Conservation (phyloP, 2,329 filamentous ascomycete genomes). For the Colletotrichum coccodes region DNA sequence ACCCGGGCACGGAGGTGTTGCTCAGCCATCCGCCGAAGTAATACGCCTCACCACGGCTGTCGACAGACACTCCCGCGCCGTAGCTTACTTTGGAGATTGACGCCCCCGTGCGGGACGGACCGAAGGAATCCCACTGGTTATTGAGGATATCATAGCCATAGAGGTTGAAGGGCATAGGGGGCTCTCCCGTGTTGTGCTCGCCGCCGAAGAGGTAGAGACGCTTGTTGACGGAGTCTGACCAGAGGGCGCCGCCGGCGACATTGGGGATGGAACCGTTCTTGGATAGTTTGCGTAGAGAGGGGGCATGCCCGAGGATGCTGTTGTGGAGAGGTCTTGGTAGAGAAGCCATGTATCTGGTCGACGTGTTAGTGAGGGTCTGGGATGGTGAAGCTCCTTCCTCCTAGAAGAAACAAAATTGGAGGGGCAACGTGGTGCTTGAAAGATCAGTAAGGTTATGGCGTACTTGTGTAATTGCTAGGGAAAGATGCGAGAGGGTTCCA, state of each 20-base stretch:
- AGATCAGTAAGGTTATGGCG: slow-evolving; percentile 36
- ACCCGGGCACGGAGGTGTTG: slow-evolving; percentile 61
- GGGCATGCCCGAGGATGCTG: slow-evolving; percentile 57
- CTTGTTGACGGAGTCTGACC: slow-evolving; percentile 71
- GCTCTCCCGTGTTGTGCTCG: slow-evolving; percentile 53
- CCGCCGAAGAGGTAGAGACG: slow-evolving; percentile 72
- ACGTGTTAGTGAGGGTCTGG: not conserved
- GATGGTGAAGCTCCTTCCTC: not conserved
- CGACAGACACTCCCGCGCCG: slow-evolving; percentile 65
- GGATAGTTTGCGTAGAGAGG: slow-evolving; percentile 64
- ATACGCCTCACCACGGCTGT: slow-evolving; percentile 65
- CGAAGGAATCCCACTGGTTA: slow-evolving; percentile 64
- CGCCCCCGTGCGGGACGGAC: slow-evolving; percentile 43
- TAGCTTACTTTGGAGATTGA: slow-evolving; percentile 60
- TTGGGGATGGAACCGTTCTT: slow-evolving; percentile 68
- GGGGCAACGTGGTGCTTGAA: not conserved
- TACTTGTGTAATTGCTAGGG: slow-evolving; percentile 66
- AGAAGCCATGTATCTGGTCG: slow-evolving; percentile 61
- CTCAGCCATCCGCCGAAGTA: slow-evolving; percentile 73
- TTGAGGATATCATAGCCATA: slow-evolving; percentile 68
- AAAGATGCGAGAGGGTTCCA: slow-evolving; percentile 61
- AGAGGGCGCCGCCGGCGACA: slow-evolving; percentile 58
- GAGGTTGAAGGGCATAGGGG: slow-evolving; percentile 58
- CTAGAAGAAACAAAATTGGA: not conserved
- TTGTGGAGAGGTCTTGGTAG: slow-evolving; percentile 65